phyloP scores from a whole-genome alignment of 371 early-diverging fungal species.

The Parasitella parasitica region DNA sequence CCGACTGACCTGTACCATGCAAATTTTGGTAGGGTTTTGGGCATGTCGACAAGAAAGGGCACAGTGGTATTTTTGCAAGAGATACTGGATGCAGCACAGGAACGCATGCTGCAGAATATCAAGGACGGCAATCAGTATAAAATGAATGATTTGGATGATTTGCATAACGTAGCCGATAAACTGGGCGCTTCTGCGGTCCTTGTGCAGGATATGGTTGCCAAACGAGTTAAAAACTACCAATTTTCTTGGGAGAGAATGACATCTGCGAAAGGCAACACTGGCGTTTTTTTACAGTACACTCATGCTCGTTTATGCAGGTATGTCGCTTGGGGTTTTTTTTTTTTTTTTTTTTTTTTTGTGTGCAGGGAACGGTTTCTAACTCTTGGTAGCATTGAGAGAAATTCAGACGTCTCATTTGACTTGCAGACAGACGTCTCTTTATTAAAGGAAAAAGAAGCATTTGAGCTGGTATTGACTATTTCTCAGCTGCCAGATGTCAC shows the following conservation, averaged over 20 bases:
- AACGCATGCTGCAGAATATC: slow-evolving; percentile 77
- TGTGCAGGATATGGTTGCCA: slow-evolving; percentile 94
- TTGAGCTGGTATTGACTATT: slow-evolving; percentile 72
- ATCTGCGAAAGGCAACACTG: slow-evolving; percentile 94
- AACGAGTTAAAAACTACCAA: slow-evolving; percentile 90
- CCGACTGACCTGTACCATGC: slow-evolving; percentile 77
- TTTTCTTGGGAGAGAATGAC: slow-evolving; percentile 96
- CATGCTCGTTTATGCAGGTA: slow-evolving; percentile 82
- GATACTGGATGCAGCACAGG: slow-evolving; percentile 86
- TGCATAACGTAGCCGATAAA: slow-evolving; percentile 66
- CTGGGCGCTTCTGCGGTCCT: slow-evolving; percentile 86
- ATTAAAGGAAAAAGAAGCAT: slow-evolving; percentile 70
- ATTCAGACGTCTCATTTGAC: slow-evolving; percentile 17
- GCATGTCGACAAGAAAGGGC: slow-evolving; percentile 97
- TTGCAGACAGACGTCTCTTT: slow-evolving; percentile 33
- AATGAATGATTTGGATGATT: background rate
- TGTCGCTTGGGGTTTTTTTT: too few relatives aligned
- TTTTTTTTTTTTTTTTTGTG: too few relatives aligned
- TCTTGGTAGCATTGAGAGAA: slow-evolving; percentile 52
- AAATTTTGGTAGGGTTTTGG: slow-evolving; percentile 91
- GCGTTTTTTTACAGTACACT: slow-evolving; percentile 96
- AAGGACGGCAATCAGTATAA: slow-evolving; percentile 38
- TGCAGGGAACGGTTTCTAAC: too few relatives aligned
- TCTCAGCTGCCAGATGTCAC: slow-evolving; percentile 88
- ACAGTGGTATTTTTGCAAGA: slow-evolving; percentile 96